Evolutionary conservation across 2,329 filamentous ascomycete genomes (phyloP), one percentile per base, ranked within the genome.

Genomic region (Exophiala bonariae): DNA sequence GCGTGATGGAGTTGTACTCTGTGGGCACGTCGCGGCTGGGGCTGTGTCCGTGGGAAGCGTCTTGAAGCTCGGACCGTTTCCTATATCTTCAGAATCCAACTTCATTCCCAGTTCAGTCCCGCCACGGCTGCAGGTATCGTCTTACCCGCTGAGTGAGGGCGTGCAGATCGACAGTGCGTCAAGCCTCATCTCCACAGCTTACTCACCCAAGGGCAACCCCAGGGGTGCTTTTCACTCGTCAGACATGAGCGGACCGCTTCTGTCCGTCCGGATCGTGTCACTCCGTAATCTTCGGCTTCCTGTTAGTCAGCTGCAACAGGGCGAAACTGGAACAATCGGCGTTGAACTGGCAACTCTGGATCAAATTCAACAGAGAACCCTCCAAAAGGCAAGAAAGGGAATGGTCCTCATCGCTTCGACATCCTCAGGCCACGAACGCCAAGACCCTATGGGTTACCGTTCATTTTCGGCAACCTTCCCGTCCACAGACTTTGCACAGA

Each of bases 241-340:
- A 6, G 23, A 26, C 23, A 26, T 11, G 23, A 26, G 23, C 23
- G 23, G 23, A 11, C 23, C 23, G 23, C 23, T 26, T 26, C 11
- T 26, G 11, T 26, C 23, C 18, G 89, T 92, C 4, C 83, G 80
- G 34, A 82, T 97, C 43, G 84, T 88, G 35, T 97, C 91, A 59
- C 84, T 96, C 34, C 85, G 92, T 17, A 95, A 96, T 58, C 74
- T 99, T 7, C 82, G 92, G 4, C 74, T 96, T 3, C 89, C 92
- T 0, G 90, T 96, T 0, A 81, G 82, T 37, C 81, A 78, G 0
- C 76, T 97, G 6, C 78, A 84, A 41, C 78, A 84, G 13, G 89
- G 89, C 8, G 92, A 99, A 67, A 90, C 92, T 4, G 93, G 92
- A 1, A 96, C 91, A 0, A 79, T 99, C 44, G 92, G 91, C 0